Percentiles rank a stretch among this genome's conserved stretches.
Conservation (phyloP, 495 filamentous ascomycete genomes). For the Lentithecium fluviatile region DNA sequence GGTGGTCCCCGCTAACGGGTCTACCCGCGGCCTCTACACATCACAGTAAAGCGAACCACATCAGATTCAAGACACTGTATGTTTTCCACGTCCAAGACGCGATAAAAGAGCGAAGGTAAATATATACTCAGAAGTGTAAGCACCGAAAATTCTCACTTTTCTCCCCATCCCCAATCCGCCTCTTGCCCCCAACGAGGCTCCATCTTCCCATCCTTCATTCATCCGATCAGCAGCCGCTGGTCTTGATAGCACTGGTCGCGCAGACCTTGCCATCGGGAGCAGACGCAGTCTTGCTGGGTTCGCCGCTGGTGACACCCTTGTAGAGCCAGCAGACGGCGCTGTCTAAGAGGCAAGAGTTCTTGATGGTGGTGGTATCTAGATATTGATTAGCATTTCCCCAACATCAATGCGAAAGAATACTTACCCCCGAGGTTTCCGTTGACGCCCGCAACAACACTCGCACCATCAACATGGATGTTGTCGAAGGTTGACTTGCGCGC, state of each 20-base stretch:
- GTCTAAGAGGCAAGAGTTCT: slow-evolving; percentile 25
- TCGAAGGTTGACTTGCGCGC: slow-evolving; percentile 19
- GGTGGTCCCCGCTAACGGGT: too few relatives aligned
- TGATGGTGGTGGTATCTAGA: slow-evolving; percentile 27
- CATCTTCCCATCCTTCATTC: too few relatives aligned
- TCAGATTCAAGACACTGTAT: too few relatives aligned
- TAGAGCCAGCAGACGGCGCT: slow-evolving; percentile 26
- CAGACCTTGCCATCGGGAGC: slow-evolving; percentile 29
- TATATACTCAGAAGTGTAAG: too few relatives aligned
- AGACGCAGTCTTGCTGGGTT: slow-evolving; percentile 30
- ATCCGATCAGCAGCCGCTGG: slow-evolving; percentile 18
- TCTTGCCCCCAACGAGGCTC: too few relatives aligned
- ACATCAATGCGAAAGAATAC: background rate
- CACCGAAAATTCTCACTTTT: too few relatives aligned
- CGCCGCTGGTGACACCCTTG: slow-evolving; percentile 16
- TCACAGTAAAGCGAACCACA: too few relatives aligned
- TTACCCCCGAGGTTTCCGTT: slow-evolving; percentile 34
- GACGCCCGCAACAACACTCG: slow-evolving; percentile 20
- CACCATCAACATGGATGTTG: slow-evolving; percentile 22
- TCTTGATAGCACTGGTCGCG: slow-evolving; percentile 22
- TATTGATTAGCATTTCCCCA: background rate
- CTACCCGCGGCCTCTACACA: too few relatives aligned
- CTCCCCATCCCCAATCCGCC: too few relatives aligned
- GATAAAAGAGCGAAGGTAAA: too few relatives aligned
- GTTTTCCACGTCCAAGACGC: too few relatives aligned